These are phyloP conservation scores for Cladosporium sp. DNA, from an alignment of 2,329 filamentous ascomycete genomes.

Conservation along the genomic window DNA sequence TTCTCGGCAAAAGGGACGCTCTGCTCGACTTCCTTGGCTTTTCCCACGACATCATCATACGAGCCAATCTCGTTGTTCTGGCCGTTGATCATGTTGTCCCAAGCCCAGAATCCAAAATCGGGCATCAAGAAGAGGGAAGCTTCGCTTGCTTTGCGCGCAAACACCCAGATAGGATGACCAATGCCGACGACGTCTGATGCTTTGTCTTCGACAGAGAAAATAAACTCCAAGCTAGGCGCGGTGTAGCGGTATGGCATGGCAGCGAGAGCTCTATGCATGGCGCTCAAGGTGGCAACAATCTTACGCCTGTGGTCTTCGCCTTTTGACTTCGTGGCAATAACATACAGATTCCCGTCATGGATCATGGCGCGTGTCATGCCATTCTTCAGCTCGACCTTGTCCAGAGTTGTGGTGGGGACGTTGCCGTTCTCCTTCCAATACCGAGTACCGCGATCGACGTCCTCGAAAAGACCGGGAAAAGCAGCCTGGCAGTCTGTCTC, in stretches of 20 bases:
- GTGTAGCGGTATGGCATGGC: slow-evolving; percentile 41
- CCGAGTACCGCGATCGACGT: slow-evolving; percentile 22
- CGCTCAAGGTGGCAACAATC: slow-evolving; percentile 46
- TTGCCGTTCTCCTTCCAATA: slow-evolving; percentile 18
- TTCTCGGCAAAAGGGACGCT: background rate
- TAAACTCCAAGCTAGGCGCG: slow-evolving; percentile 50
- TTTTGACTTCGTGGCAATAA: slow-evolving; percentile 27
- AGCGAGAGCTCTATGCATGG: slow-evolving; percentile 50
- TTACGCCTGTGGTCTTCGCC: slow-evolving; percentile 24
- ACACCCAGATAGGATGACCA: slow-evolving; percentile 44
- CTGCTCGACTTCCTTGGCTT: slow-evolving; percentile 18
- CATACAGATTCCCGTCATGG: slow-evolving; percentile 31
- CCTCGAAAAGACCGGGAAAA: slow-evolving; percentile 24
- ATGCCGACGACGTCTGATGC: slow-evolving; percentile 26
- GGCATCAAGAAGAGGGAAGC: slow-evolving; percentile 49
- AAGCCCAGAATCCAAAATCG: slow-evolving; percentile 55
- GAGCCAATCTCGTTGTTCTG: slow-evolving; percentile 21
- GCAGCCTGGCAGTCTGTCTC: slow-evolving; percentile 21
- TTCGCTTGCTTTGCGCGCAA: slow-evolving; percentile 36
- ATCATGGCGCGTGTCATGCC: slow-evolving; percentile 29
- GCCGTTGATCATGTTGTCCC: slow-evolving; percentile 49
- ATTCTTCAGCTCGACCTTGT: slow-evolving; percentile 22
- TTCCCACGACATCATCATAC: slow-evolving; percentile 30
- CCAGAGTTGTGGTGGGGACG: slow-evolving; percentile 9
- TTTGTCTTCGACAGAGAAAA: slow-evolving; percentile 45